These are phyloP conservation scores for Penicillium desertorum DNA, from an alignment of 495 filamentous ascomycete genomes.

Conservation along the genomic window DNA sequence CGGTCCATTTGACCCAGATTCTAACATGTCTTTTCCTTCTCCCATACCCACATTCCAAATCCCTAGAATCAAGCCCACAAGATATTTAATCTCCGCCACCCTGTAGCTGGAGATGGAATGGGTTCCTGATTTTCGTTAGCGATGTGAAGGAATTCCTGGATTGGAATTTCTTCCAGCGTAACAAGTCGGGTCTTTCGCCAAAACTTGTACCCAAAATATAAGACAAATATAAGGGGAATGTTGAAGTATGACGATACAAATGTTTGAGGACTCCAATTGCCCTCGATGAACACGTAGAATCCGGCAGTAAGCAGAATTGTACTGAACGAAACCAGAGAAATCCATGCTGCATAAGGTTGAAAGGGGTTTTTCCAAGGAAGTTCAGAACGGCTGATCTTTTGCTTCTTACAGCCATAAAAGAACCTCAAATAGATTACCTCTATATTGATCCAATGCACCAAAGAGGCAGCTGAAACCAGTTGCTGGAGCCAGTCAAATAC, in stretches of 20 bases:
- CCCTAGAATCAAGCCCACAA: neutral
- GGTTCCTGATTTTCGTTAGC: conserved; percentile 1
- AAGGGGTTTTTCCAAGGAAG: conserved; percentile 47
- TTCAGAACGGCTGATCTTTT: conserved; percentile 36
- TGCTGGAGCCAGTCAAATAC: conserved; percentile 57
- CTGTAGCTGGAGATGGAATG: conserved; percentile 4
- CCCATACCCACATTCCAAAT: neutral
- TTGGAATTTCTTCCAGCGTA: conserved; percentile 44
- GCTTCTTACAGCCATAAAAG: conserved; percentile 44
- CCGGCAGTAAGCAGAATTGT: conserved; percentile 31
- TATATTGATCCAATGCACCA: conserved; percentile 53
- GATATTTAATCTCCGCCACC: conserved; percentile 1
- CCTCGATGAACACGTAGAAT: conserved; percentile 46
- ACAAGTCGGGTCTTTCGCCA: conserved; percentile 51
- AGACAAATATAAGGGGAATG: conserved; percentile 49
- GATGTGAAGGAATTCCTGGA: conserved; percentile 5
- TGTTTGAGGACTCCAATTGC: conserved; percentile 25
- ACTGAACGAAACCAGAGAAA: conserved; percentile 42
- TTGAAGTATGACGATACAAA: conserved; percentile 35
- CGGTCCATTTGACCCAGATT: neutral
- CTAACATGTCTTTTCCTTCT: neutral
- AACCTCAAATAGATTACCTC: conserved; percentile 54
- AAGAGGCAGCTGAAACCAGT: conserved; percentile 46
- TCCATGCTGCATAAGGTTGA: conserved; percentile 50
- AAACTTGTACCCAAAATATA: conserved; percentile 53